Base-by-base conservation (phyloP, 441 rosid genomes). In the Jatropha multifida region DNA sequence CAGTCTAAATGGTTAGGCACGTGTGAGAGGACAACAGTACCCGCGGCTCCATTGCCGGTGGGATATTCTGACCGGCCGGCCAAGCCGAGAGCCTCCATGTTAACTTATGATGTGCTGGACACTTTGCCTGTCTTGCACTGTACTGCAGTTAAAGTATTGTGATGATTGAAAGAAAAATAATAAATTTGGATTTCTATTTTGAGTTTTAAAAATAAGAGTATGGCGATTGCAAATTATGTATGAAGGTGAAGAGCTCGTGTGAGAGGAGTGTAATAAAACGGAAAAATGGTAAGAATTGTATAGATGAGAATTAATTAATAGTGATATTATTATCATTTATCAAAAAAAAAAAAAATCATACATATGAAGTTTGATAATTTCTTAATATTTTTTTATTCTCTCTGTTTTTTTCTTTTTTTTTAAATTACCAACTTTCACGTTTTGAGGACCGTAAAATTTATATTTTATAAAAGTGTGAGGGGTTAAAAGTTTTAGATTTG, bases 1-100 rank as follows among this genome's bases (percentile, higher is more conserved):
- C 93, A 89, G 54, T 93, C 96, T 2, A 95, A 95, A 74, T 95
- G 98, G 99, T 51, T 88, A 0, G 93, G 98, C 3, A 79, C 83
- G 0, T 80, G 83, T 42, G 87, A 90, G 71, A 85, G 71, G 65
- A 60, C 78, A 18, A n/a, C 78, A 4, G 26, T 52, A 52, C 6
- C 7, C 1, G n/a, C 59, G 5, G 78, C 73, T 5, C 81, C 83
- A 0, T 68, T 78, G 64, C 86, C 82, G 17, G 80, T 49, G 1
- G 65, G 70, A 61, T 69, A 40, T 18, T 58, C 82, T 0, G 80
- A 58, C 78, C 85, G 77, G 77, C 83, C 11, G 41, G 61, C 61
- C 0, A 86, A 83, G 80, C 80, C 89, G 4, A 85, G 71, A 72
- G 84, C 88, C 20, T 90, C 94, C 12, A 64, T 90, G 90, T 60